These are phyloP conservation scores for Aspergillus jensenii DNA, from an alignment of 2,329 filamentous ascomycete genomes.

Conservation along the genomic window DNA sequence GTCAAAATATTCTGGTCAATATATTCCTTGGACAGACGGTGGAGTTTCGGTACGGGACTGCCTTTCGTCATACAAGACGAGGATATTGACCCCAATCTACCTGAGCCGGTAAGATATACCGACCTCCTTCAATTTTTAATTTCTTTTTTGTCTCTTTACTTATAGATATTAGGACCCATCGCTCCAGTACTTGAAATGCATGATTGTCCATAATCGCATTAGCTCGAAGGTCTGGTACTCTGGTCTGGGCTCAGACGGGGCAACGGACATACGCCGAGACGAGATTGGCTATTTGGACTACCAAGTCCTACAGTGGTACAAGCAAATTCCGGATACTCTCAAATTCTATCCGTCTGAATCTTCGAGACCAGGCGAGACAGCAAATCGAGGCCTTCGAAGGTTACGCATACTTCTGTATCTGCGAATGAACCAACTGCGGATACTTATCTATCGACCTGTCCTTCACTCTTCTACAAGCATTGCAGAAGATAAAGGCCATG, in stretches of 20 bases:
- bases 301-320: slow-evolving; percentile 85
- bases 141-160: background rate
- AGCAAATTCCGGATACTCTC: slow-evolving; percentile 64
- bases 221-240: slow-evolving; percentile 85
- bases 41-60: slow-evolving; percentile 86
- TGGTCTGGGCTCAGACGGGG: slow-evolving; percentile 68
- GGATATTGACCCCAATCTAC: slow-evolving; percentile 77
- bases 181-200: slow-evolving; percentile 73
- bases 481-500: slow-evolving; percentile 69
- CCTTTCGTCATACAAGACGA: slow-evolving; percentile 83
- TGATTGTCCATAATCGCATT: slow-evolving; percentile 81
- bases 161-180: slow-evolving; percentile 37
- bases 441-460: slow-evolving; percentile 83
- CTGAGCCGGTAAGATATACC: slow-evolving; percentile 64
- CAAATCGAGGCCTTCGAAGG: slow-evolving; percentile 67
- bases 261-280: slow-evolving; percentile 65
- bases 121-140: background rate
- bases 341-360: slow-evolving; percentile 61
- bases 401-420: slow-evolving; percentile 82
- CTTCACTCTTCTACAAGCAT: slow-evolving; percentile 84
- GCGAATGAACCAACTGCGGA: slow-evolving; percentile 85
- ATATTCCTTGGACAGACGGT: slow-evolving; percentile 80
- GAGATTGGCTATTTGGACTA: slow-evolving; percentile 80
- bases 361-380: slow-evolving; percentile 46
- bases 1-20: slow-evolving; percentile 81